These are phyloP conservation scores for Candida taoyuanica DNA, from an alignment of 805 yeast species.

Conservation along the genomic window DNA sequence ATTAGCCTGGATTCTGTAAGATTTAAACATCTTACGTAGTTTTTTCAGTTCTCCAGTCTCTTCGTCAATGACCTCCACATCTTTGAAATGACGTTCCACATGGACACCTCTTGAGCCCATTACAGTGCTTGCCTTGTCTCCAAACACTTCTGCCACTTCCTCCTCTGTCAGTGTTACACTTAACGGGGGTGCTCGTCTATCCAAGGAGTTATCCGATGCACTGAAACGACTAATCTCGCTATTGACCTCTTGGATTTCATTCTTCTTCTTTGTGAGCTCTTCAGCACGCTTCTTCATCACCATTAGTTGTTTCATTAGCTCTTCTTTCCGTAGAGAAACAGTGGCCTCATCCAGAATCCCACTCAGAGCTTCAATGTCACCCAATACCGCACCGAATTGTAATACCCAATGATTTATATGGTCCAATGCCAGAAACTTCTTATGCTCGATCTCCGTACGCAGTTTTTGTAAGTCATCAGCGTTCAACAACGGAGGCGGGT, in stretches of 20 bases:
- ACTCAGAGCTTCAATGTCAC: conserved; percentile 6
- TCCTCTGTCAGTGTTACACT: conserved; percentile 8
- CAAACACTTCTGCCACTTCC: conserved; percentile 15
- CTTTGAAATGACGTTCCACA: conserved; percentile 1
- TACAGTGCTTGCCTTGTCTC: conserved; percentile 8
- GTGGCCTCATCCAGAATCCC: conserved; percentile 5
- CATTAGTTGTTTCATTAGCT: conserved; percentile 10
- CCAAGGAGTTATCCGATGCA: background rate
- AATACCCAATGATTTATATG: conserved; percentile 14
- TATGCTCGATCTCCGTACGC: conserved; percentile 6
- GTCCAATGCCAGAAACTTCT: conserved; percentile 8
- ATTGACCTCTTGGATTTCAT: conserved; percentile 18
- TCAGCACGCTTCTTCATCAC: conserved; percentile 14
- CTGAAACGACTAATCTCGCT: conserved; percentile 2
- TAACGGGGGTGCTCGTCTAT: background rate
- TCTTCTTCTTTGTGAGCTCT: conserved; percentile 14
- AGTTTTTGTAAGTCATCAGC: conserved; percentile 6
- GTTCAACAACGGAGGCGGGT: conserved; percentile 3
- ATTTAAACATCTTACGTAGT: background rate
- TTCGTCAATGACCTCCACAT: background rate
- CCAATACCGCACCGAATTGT: conserved; percentile 2
- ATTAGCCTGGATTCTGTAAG: conserved; percentile 2
- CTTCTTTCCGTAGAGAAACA: conserved; percentile 7
- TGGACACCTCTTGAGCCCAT: conserved; percentile 2
- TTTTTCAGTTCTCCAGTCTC: background rate